Conservation (phyloP, 2,329 filamentous ascomycete genomes). For the Aspergillus calidoustus region DNA sequence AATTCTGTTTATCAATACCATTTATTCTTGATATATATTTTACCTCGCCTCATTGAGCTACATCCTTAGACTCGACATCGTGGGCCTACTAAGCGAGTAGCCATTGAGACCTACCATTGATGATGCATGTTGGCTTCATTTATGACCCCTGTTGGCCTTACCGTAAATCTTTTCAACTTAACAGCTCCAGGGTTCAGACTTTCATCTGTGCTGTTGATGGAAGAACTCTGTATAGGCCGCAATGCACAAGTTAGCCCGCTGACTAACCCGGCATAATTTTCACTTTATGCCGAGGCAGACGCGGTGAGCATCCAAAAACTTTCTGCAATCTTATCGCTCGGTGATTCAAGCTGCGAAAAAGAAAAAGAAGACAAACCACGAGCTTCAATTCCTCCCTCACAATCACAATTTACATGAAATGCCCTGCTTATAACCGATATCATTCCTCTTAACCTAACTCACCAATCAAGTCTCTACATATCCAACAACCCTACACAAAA, state of each 20-base stretch:
- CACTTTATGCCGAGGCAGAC: neutral
- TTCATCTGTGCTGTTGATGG: too few species aligned
- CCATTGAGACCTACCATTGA: too few species aligned
- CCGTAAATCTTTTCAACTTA: too few species aligned
- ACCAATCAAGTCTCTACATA: neutral
- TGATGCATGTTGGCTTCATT: too few species aligned
- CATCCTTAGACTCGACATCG: neutral
- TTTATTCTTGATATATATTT: neutral
- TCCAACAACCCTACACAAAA: neutral
- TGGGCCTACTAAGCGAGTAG: neutral
- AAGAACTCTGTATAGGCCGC: too few species aligned
- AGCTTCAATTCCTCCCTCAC: neutral
- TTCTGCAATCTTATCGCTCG: constrained; percentile 9
- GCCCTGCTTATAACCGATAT: neutral
- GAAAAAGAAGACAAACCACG: neutral
- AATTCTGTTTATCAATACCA: constrained; percentile 2
- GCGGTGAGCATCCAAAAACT: constrained; percentile 7
- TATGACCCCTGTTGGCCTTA: too few species aligned
- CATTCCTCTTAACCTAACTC: neutral
- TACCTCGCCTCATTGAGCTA: neutral
- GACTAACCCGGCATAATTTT: neutral
- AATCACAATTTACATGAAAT: neutral
- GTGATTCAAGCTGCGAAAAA: neutral
- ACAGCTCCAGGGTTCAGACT: too few species aligned
- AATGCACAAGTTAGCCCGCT: neutral